These are phyloP conservation scores for Cephalotrichum gorgonifer DNA, from an alignment of 2,329 filamentous ascomycete genomes.

Conservation along the genomic window DNA sequence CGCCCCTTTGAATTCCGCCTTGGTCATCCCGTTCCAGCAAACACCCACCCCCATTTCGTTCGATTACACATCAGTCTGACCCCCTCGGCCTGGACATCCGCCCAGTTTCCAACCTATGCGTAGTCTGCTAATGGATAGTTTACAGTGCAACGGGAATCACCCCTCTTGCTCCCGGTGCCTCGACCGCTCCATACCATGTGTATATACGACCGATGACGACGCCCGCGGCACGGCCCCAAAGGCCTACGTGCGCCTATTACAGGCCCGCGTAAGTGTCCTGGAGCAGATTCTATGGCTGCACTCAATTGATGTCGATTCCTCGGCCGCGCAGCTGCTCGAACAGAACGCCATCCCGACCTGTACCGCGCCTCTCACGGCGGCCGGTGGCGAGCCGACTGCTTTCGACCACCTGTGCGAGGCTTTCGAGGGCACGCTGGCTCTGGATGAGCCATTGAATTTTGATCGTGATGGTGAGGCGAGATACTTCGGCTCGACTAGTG, in stretches of 20 bases:
- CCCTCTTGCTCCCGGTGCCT: conserved; percentile 13
- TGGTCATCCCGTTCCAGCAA: too few relatives aligned
- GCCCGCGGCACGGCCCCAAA: not conserved
- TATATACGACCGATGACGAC: conserved; percentile 12
- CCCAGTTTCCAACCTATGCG: not conserved
- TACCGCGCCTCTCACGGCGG: not conserved
- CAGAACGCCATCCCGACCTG: not conserved
- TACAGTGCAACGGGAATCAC: not conserved
- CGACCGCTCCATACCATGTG: conserved; percentile 17
- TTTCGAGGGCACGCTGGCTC: not conserved
- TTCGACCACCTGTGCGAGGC: not conserved
- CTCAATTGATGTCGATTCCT: not conserved
- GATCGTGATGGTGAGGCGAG: conserved; percentile 21
- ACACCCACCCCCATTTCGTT: too few relatives aligned
- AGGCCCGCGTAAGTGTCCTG: not conserved
- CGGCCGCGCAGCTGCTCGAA: not conserved
- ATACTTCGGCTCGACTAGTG: conserved; percentile 25
- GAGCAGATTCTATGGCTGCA: not conserved
- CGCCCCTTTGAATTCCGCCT: not conserved
- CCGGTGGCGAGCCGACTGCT: not conserved
- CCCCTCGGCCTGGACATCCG: too few relatives aligned
- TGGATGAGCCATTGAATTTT: conserved; percentile 23
- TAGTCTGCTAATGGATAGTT: not conserved
- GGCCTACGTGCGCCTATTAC: not conserved
- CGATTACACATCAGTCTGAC: too few relatives aligned